Evolutionary conservation across 352 stramenopile species (phyloP).

Genomic region (Pythium volutum): DNA sequence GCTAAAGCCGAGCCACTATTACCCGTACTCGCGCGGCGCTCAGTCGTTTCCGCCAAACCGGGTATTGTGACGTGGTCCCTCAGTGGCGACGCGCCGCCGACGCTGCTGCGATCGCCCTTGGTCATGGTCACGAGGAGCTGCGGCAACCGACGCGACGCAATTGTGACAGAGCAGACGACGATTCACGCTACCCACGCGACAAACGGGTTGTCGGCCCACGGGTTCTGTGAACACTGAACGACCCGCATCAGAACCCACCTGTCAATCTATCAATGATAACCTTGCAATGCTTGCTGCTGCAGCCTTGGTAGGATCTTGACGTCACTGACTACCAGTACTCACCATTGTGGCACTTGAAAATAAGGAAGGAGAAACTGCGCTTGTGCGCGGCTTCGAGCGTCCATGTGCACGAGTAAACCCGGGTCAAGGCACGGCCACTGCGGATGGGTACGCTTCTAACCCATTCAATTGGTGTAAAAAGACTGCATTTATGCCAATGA

Average conservation of each 20-base stretch:
- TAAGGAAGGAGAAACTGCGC: no score
- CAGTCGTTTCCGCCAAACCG: not conserved
- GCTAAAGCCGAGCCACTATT: not conserved
- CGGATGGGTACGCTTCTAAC: not conserved
- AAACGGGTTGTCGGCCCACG: constrained; percentile 1
- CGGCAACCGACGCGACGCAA: constrained; percentile 4
- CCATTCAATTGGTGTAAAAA: not conserved
- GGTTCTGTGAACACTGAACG: not conserved
- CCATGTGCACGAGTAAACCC: not conserved
- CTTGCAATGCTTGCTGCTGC: no score
- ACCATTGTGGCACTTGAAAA: no score
- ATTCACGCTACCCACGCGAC: constrained; percentile 5
- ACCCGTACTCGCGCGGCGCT: constrained; percentile 8
- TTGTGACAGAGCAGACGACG: constrained; percentile 3
- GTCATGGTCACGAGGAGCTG: constrained; percentile 10
- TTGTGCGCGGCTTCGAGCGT: not conserved
- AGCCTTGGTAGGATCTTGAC: no score
- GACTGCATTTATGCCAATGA: not conserved
- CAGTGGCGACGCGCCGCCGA: not conserved
- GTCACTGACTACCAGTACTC: no score
- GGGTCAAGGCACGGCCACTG: no score
- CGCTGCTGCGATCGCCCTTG: constrained; percentile 4
- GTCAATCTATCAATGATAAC: not conserved
- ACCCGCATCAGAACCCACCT: constrained; percentile 3
- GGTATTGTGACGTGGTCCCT: constrained; percentile 2